Evolutionary conservation across 331 rosid species (phyloP), one percentile per base, ranked within the genome.

Genomic region (Spiraea crenata): DNA sequence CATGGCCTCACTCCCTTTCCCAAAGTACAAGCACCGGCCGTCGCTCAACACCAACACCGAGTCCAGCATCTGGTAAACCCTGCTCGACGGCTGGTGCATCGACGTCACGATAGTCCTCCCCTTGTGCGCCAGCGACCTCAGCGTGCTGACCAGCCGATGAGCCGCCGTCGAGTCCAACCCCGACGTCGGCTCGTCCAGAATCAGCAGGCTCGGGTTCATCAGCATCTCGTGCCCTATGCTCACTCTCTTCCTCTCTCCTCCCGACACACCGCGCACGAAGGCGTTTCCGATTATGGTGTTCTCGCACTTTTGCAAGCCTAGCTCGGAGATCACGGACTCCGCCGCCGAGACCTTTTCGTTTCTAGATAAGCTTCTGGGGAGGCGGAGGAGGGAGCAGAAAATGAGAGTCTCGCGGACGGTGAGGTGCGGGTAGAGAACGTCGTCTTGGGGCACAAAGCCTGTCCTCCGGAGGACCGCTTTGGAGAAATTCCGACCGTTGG

Each of bases 81-180:
- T 81, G 77, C 98, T 92, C 4, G 98, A 92, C 7, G 98, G 98
- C 56, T 92, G 98, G 75, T 92, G 98, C 63, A 92, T 77, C 49
- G 98, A 90, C 5, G 88, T 85, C 34, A 92, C 84, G 71, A 92
- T 83, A 55, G 91, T 90, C 85, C 86, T 90, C 39, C 98, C 96
- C 67, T 84, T 88, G 75, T 82, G 83, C 62, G 96, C 96, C 78
- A 89, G 59, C 14, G 82, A 55, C 0, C 82, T 80, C 34, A 92
- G 58, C 60, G 87, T 84, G 44, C 56, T 46, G 40, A 88, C 52
- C 13, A 92, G 72, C 52, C 98, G 81, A 45, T 92, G 83, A 16
- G 98, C 96, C 48, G 89, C 89, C 39, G 98, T 92, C 3, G 98
- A 90, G 82, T 92, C 98, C 45, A 92, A 25, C 0, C 98, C 98